Conservation (phyloP, 2,329 filamentous ascomycete genomes). For the Aspergillus aculeatus region DNA sequence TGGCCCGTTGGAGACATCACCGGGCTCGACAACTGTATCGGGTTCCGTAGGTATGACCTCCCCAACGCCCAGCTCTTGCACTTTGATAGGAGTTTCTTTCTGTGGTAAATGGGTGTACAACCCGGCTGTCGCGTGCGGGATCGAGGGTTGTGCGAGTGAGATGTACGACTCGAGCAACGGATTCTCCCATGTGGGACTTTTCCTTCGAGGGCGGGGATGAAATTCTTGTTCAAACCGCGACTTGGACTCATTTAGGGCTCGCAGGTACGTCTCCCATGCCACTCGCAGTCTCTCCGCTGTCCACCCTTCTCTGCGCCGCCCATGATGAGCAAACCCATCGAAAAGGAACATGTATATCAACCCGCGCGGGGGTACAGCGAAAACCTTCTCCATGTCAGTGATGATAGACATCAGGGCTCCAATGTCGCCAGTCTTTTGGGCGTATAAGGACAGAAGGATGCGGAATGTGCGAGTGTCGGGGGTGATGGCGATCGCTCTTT, state of each 20-base stretch:
- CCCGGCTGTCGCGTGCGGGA: slow-evolving; percentile 14
- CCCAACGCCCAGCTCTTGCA: slow-evolving; percentile 1
- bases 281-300: slow-evolving; percentile 64
- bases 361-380: slow-evolving; percentile 67
- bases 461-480: slow-evolving; percentile 79
- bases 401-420: slow-evolving; percentile 68
- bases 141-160: slow-evolving; percentile 5
- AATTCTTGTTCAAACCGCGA: slow-evolving; percentile 25
- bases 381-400: slow-evolving; percentile 71
- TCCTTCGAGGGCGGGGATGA: slow-evolving; percentile 12
- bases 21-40: slow-evolving; percentile 13
- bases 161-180: slow-evolving; percentile 22
- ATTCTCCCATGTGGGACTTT: slow-evolving; percentile 30
- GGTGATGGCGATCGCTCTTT: slow-evolving; percentile 63
- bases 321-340: slow-evolving; percentile 75
- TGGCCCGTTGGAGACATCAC: slow-evolving; percentile 14
- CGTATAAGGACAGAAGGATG: slow-evolving; percentile 74
- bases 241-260: slow-evolving; percentile 39
- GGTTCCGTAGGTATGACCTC: slow-evolving; percentile 1
- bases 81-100: background rate
- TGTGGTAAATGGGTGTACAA: slow-evolving; percentile 30
- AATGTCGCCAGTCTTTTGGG: slow-evolving; percentile 67
- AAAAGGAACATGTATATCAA: slow-evolving; percentile 78
- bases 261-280: slow-evolving; percentile 65
- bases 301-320: slow-evolving; percentile 69